Evolutionary conservation across 441 rosid genomes (phyloP), one percentile per base, ranked within the genome.

Genomic region (Eugenia klotzschiana): DNA sequence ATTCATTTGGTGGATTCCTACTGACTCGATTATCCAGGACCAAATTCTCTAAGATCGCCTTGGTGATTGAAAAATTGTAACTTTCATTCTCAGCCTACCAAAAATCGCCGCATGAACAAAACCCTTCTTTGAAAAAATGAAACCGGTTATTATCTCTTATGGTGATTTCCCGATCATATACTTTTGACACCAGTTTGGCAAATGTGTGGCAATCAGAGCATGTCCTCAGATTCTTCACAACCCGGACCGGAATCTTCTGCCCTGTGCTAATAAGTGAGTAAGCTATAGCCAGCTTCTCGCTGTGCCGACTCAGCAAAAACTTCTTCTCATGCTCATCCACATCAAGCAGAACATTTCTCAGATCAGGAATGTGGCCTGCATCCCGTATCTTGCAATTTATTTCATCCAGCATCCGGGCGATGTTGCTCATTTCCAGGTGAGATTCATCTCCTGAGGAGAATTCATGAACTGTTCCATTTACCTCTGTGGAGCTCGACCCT

Each of bases 211-310:
- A 91, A 81, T 93, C 92, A 15, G 88, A 88, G 69, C 95, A 93
- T 64, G 87, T 89, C 72, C 92, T 86, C 26, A 93, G 86, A 84
- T 93, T 91, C 90, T 91, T 93, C 6, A 88, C 92, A 18, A 93
- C 87, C 40, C 87, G 87, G 51, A 93, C 82, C 20, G 90, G 86
- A 79, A 82, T 86, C 60, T 86, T 88, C 85, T 87, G 86, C 14
- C 82, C 85, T 26, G 92, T 87, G 73, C 89, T 87, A 64, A 91
- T 88, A 50, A 93, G 90, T 2, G 91, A 90, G 81, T 56, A 89
- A 8, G 95, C 93, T 87, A 91, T 83, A 79, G 95, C 95, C 74
- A 93, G 89, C 86, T 91, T 93, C 90, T 91, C 92, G 64, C 94
- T 88, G 40, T 93, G 92, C 54, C 92, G 85, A 20, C 91, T 46